Base-by-base conservation (phyloP, 2,329 filamentous ascomycete species). In the Byssochlamys sp. region DNA sequence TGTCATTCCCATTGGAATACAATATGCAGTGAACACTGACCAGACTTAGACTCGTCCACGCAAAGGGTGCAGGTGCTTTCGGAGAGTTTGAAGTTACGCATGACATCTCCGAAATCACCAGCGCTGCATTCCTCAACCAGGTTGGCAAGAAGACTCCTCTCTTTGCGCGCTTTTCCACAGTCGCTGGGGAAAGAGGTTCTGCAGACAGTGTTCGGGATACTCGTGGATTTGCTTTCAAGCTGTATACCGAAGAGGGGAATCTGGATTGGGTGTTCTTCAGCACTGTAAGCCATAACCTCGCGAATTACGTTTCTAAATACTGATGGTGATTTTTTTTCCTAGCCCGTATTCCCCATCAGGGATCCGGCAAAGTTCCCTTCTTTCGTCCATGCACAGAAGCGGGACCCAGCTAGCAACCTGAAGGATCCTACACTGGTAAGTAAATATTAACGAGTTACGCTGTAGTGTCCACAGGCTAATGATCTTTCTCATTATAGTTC, bases 191-290 rank as follows among this genome's bases (percentile, higher is more conserved):
- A 33, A 78, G 83, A n/a, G 88, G 87, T 29, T 87, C 84, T 63
- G 81, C 84, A 1, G 87, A 90, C 64, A 86, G 84, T 0, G 85
- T 80, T 5, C 81, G 88, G 33, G 87, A 90, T 74, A 85, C 89
- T 0, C 86, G 87, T 61, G 87, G 87, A 1, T 89, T 89, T 64
- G 87, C 87, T 2, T 81, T 78, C 55, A 79, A 80, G 57, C 86
- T 87, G 63, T 89, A 89, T 65, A 89, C 87, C 0, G 84, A 88
- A 45, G 85, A 88, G 63, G 87, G 87, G 25, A 90, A 89, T 69
- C 86, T 74, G n/a, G 73, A 71, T 71, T 65, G 48, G 65, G 10
- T 11, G 12, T 53, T 50, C 35, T 56, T 50, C 51, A 26, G 26
- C 24, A 25, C 48, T 51, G 24, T 25, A 51, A 51, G 19, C 0